Conservation (phyloP, 805 yeast species). For the Kodamaea leandrae region DNA sequence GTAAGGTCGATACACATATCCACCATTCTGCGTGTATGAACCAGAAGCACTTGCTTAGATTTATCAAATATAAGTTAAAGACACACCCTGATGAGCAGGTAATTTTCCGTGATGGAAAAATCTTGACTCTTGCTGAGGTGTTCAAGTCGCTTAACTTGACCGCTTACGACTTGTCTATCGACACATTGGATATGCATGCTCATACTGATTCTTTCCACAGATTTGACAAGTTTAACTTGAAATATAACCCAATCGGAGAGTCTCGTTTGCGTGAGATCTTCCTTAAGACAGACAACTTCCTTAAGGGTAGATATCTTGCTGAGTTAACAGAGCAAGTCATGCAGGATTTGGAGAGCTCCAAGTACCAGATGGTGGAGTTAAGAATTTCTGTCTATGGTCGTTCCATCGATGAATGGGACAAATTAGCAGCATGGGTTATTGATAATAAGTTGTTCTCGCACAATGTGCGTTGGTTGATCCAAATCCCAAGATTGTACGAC, state of each 20-base stretch:
- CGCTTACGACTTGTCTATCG: conserved; percentile 93
- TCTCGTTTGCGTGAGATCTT: conserved; percentile 95
- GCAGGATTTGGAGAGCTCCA: conserved; percentile 89
- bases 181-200: conserved; percentile 98
- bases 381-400: conserved; percentile 95
- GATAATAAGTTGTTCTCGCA: conserved; percentile 89
- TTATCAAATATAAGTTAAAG: conserved; percentile 91
- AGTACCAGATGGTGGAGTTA: conserved; percentile 96
- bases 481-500: conserved; percentile 91
- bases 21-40: conserved; percentile 99
- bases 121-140: conserved; percentile 83
- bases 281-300: conserved; percentile 90
- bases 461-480: conserved; percentile 96
- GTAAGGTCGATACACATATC: conserved; percentile 97
- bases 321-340: conserved; percentile 92
- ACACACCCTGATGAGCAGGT: conserved; percentile 85
- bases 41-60: conserved; percentile 91
- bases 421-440: conserved; percentile 89
- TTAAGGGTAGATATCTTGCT: conserved; percentile 84
- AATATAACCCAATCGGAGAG: conserved; percentile 97
- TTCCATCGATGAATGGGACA: conserved; percentile 89
- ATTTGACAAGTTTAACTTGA: conserved; percentile 94
- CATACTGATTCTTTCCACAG: conserved; percentile 97
- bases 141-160: conserved; percentile 86
- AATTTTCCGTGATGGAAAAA: conserved; percentile 87